Base-by-base conservation (phyloP, 78 protist species). In the Cyanophora paradoxa region DNA sequence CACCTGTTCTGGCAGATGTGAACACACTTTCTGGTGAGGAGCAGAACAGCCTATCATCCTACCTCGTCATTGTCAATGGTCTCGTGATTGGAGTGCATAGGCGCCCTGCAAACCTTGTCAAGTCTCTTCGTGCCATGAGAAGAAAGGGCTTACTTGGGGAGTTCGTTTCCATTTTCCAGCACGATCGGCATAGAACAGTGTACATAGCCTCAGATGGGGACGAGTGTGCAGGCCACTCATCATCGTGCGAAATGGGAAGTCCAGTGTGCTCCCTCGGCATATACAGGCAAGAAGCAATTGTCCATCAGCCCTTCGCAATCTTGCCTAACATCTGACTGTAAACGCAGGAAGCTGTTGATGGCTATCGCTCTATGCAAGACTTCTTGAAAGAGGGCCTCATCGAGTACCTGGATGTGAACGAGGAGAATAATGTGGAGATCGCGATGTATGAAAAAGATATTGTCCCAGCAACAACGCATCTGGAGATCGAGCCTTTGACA, bases 401-500 rank as follows among this genome's bases (percentile, higher is more conserved):
- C 6, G 99, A 96, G 64, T 96, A 83, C 61, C 73, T 96, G 44
- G 99, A 96, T 41, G 99, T 93, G 57, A 65, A 68, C 44, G 74
- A 68, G 61, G 63, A 68, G 61, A 50, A 68, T 42, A 41, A 44
- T n/a, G 16, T 40, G 40, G 19, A 36, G 46, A 68, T 68, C 41
- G 74, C 74, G 10, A 1, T 68, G 48, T 50, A 37, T 31, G 61
- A n/a, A 28, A 14, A 31, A 31, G 40, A 36, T 1, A 62, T 59
- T 2, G 31, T 11, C 33, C 71, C 28, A 56, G 78, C 33, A 73
- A 89, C 19, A n/a, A 96, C 99, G 20, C 99, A 98, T 70, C 40
- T 95, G 24, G 99, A 98, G 76, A 94, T 98, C 57, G 98, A 98
- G 74, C 99, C 99, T 16, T 72, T 97, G 50, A 88, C 97, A 19